Base-by-base conservation (phyloP, 2,329 filamentous ascomycete genomes). In the Epichloe gansuensis region DNA sequence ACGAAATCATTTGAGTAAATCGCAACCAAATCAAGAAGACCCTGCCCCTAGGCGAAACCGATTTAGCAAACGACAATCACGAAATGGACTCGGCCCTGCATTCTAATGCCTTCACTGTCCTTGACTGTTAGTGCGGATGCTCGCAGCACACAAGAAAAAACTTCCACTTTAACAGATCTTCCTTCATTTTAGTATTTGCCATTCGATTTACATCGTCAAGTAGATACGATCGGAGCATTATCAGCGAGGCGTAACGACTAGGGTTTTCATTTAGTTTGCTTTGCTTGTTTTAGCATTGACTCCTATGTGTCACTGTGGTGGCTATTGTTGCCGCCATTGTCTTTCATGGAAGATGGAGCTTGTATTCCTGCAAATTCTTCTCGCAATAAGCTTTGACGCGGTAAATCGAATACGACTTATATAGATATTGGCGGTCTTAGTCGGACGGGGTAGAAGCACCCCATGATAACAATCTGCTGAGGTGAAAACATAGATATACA, bases 1-100 rank as follows among this genome's bases (percentile, higher is more conserved):
- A 47, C 75, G 81, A 52, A 76, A 76, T 56, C 77, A 81, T 59
- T 61, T 83, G 41, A 80, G 72, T 57, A 83, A 82, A 65, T 78
- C 74, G 56, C 81, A 82, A 61, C 73, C 71, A 44, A 77, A 71
- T 56, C 59, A 75, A 25, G 80, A 81, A 34, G 77, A 81, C 51
- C 65, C 72, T 41, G 62, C 69, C 17, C 63, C 72, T 12, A 83
- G 80, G 65, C 73, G 76, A 48, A 82, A 84, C 59, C 75, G 82
- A 48, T 97, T 96, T 69, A 95, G 90, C 71, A 93, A 93, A 70
- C 78, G 91, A 60, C 89, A 95, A 70, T 94, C 88, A 15, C 95
- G 94, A 71, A 95, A 89, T 67, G 91, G 91, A n/a, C 78, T 95
- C 48, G 89, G 89, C 31, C 86, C 91, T 48, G 86, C 88, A 49